A percentile compares a stretch with the other conserved stretches of the same genome.
phyloP scores from a whole-genome alignment of 495 filamentous ascomycete species.

The Hypoxylon cercidicola region DNA sequence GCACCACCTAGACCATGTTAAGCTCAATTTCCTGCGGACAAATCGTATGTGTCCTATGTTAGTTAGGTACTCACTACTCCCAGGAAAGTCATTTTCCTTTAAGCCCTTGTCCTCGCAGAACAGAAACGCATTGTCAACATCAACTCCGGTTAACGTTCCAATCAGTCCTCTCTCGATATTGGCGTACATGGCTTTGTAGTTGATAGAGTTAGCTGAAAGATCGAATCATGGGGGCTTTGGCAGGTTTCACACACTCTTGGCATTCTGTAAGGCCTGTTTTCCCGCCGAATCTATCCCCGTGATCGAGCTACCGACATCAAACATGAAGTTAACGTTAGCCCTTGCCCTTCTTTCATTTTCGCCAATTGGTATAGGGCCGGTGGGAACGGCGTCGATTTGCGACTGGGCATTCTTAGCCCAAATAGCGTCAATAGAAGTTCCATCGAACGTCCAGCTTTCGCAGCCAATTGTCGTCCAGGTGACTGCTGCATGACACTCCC shows the following conservation, averaged over 20 bases:
- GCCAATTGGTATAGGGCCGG: neutral
- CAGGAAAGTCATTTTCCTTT: neutral
- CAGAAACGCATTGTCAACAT: constrained; percentile 5
- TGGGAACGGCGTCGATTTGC: constrained; percentile 4
- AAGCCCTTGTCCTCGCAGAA: constrained; percentile 1
- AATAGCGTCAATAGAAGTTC: neutral
- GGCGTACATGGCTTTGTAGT: constrained; percentile 9
- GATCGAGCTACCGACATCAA: neutral
- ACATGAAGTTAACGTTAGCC: constrained; percentile 10
- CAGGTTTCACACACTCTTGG: neutral
- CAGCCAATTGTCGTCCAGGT: constrained; percentile 11
- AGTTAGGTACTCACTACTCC: neutral
- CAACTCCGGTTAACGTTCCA: neutral
- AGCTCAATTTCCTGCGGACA: no score
- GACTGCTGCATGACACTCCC: constrained; percentile 2
- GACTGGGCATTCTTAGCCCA: constrained; percentile 1
- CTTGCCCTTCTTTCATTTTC: neutral
- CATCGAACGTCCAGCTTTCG: constrained; percentile 1
- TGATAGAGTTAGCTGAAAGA: neutral
- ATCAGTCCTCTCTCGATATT: neutral
- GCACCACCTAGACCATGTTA: no score
- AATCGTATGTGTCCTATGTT: no score
- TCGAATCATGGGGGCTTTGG: neutral
- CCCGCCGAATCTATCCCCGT: constrained; percentile 3
- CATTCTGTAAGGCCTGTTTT: neutral